Evolutionary conservation across 345 rosid species (phyloP).

Genomic region (Limnanthes douglasii): DNA sequence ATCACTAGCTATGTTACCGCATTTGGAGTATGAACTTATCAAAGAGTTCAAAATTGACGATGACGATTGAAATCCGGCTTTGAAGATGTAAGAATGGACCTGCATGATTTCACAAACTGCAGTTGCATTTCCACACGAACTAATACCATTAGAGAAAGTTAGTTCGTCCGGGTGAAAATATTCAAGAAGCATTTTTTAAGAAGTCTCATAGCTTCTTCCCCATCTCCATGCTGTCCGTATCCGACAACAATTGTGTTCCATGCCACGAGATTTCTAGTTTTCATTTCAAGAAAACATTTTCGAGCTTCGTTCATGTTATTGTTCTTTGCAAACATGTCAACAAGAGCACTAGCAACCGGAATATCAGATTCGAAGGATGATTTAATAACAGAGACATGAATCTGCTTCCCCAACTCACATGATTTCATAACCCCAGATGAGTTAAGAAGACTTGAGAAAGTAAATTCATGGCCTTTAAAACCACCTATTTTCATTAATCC

Average conservation of each 20-base stretch:
- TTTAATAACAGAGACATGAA: slow-evolving; percentile 33
- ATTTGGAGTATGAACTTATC: slow-evolving; percentile 39
- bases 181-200: slow-evolving; percentile 23
- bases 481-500: slow-evolving; percentile 28
- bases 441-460: slow-evolving; percentile 44
- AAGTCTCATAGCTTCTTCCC: slow-evolving; percentile 37
- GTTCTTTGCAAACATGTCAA: slow-evolving; percentile 43
- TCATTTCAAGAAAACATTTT: slow-evolving; percentile 37
- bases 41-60: slow-evolving; percentile 39
- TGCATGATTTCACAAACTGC: slow-evolving; percentile 27
- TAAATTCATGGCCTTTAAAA: slow-evolving; percentile 29
- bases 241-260: slow-evolving; percentile 65
- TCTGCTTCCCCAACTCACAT: slow-evolving; percentile 46
- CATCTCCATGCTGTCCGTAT: slow-evolving; percentile 34
- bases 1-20: slow-evolving; percentile 32
- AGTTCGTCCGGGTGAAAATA: slow-evolving; percentile 40
- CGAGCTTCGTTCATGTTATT: slow-evolving; percentile 23
- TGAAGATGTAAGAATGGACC: slow-evolving; percentile 30
- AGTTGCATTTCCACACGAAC: slow-evolving; percentile 33
- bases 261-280: slow-evolving; percentile 35
- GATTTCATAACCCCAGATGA: slow-evolving; percentile 17
- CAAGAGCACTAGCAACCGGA: slow-evolving; percentile 41
- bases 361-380: slow-evolving; percentile 28
- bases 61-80: slow-evolving; percentile 23
- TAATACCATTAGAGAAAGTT: slow-evolving; percentile 40